Evolutionary conservation across 176 grass and related monocot species (phyloP).

Genomic region (Ampelocalamus luodianensis): DNA sequence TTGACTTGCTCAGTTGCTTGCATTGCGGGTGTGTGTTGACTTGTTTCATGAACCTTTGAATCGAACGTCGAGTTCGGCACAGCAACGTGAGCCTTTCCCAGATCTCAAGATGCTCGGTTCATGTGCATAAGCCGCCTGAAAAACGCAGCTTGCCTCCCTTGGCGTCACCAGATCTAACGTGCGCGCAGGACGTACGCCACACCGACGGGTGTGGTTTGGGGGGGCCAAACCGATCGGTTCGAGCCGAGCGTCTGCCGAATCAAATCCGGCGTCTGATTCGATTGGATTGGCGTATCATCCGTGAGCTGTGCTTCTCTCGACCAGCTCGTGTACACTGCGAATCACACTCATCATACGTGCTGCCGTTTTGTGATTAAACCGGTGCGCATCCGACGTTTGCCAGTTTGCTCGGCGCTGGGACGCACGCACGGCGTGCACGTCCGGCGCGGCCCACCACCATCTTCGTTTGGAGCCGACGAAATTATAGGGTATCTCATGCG

Average conservation of each 20-base stretch:
- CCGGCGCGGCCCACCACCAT: constrained; percentile 14
- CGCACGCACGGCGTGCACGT: constrained; percentile 17
- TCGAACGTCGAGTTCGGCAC: constrained; percentile 22
- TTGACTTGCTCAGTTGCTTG: no score
- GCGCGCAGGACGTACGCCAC: neutral
- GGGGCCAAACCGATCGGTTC: neutral
- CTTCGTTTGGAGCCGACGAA: neutral
- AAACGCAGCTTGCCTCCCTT: neutral
- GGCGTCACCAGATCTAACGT: constrained; percentile 40
- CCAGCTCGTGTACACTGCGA: neutral
- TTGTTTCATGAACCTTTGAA: neutral
- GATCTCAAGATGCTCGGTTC: constrained; percentile 44
- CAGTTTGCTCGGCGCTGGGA: neutral
- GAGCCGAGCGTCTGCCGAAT: neutral
- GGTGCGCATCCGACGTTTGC: neutral
- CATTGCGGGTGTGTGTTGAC: no score
- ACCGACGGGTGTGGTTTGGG: constrained; percentile 2
- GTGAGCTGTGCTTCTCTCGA: neutral
- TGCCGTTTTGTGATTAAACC: neutral
- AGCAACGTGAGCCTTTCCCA: constrained; percentile 3
- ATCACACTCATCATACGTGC: constrained; percentile 17
- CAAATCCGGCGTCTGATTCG: neutral
- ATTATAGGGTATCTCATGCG: neutral
- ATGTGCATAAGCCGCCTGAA: constrained; percentile 5
- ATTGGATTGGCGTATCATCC: neutral